Conservation (phyloP, 805 yeast genomes). For the Tanozyma kutaoensis region DNA sequence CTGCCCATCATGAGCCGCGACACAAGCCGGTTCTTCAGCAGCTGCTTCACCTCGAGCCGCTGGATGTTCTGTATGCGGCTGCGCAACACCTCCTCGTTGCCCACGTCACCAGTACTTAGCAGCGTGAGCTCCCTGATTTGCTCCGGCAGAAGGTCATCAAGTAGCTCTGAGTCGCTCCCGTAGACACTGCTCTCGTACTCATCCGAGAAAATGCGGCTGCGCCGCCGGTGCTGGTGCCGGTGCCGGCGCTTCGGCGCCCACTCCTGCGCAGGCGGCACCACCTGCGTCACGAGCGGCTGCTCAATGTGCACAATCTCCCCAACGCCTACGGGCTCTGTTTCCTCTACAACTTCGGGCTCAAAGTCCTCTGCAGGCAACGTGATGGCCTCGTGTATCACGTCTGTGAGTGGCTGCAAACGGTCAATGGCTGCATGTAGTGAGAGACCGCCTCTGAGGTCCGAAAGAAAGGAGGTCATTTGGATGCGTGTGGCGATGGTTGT, state of each 20-base stretch:
- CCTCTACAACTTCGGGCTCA: slow-evolving; percentile 12
- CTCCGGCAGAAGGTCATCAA: slow-evolving; percentile 22
- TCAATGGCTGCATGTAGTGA: slow-evolving; percentile 39
- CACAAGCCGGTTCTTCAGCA: slow-evolving; percentile 35
- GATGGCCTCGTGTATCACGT: slow-evolving; percentile 32
- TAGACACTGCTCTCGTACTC: slow-evolving; percentile 4
- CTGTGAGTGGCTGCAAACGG: slow-evolving; percentile 32
- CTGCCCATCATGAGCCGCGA: slow-evolving; percentile 62
- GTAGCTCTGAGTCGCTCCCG: slow-evolving; percentile 6
- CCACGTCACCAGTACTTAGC: slow-evolving; percentile 21
- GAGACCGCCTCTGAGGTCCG: slow-evolving; percentile 31
- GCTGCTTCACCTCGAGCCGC: slow-evolving; percentile 21
- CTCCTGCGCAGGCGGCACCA: slow-evolving; percentile 34
- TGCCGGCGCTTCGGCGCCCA: slow-evolving; percentile 1
- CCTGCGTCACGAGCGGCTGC: slow-evolving; percentile 36
- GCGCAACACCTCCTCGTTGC: slow-evolving; percentile 28
- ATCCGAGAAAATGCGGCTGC: slow-evolving; percentile 4
- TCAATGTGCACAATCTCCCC: slow-evolving; percentile 31
- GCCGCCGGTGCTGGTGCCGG: background rate
- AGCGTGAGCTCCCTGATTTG: slow-evolving; percentile 23
- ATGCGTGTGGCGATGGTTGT: slow-evolving; percentile 27
- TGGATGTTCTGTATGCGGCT: slow-evolving; percentile 36
- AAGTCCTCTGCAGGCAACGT: slow-evolving; percentile 37
- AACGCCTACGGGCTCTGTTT: slow-evolving; percentile 44
- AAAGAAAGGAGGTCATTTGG: slow-evolving; percentile 26